These are phyloP conservation scores for Malania oleifera DNA, from an alignment of 164 flowering plant genomes.

Conservation along the genomic window DNA sequence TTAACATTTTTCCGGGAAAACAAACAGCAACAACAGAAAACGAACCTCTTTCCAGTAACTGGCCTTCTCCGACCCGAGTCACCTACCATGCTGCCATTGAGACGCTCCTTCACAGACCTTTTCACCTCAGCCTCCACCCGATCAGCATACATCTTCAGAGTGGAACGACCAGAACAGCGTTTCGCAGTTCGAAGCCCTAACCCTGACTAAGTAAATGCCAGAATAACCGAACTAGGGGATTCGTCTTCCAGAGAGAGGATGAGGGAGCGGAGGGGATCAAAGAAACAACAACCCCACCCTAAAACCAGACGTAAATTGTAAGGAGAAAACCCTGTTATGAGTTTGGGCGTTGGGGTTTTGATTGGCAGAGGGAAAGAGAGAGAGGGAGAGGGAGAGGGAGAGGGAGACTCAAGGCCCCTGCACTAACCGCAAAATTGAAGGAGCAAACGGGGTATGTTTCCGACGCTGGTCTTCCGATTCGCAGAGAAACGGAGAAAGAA, in stretches of 20 bases:
- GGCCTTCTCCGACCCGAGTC: conserved; percentile 29
- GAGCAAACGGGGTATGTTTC: no score
- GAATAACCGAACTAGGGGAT: not conserved
- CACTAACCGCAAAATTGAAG: no score
- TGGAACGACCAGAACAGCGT: not conserved
- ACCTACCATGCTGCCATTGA: conserved; percentile 30
- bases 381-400: no score
- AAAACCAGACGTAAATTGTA: no score
- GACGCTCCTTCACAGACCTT: conserved; percentile 44
- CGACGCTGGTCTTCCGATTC: no score
- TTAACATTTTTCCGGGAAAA: not conserved
- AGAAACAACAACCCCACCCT: no score
- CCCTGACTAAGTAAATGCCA: conserved; percentile 6
- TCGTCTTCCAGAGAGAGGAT: not conserved
- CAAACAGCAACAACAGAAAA: not conserved
- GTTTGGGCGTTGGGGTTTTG: no score
- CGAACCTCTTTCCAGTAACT: conserved; percentile 48
- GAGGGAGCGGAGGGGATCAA: no score
- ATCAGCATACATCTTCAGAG: conserved; percentile 51
- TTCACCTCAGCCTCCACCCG: conserved; percentile 35
- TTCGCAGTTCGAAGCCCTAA: conserved; percentile 9
- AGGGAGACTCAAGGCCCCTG: no score
- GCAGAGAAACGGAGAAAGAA: no score
- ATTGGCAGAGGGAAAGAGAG: no score
- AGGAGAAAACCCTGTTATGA: no score